phyloP scores from a whole-genome alignment of 2,329 filamentous ascomycete species.

The Trichoderma semiorbis region DNA sequence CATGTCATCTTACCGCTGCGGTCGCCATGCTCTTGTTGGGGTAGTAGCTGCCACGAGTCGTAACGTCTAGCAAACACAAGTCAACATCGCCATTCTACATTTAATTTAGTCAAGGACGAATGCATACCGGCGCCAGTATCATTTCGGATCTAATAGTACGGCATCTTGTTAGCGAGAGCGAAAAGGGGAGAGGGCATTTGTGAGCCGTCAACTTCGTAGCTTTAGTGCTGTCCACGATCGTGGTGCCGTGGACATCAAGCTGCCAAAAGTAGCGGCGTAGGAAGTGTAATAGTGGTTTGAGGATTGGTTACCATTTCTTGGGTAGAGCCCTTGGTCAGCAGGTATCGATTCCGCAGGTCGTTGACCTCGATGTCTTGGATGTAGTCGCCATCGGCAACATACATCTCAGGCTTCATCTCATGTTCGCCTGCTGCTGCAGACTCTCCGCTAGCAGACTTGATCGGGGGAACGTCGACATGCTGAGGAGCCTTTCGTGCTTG shows the following conservation, averaged over 20 bases:
- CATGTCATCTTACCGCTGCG: slow-evolving; percentile 63
- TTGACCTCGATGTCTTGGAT: slow-evolving; percentile 99
- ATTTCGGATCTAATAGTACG: slow-evolving; percentile 99
- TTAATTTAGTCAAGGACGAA: slow-evolving; percentile 32
- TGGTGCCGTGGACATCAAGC: slow-evolving; percentile 36
- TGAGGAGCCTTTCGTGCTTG: slow-evolving; percentile 86
- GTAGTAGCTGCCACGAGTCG: slow-evolving; percentile 92
- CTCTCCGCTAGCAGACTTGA: slow-evolving; percentile 52
- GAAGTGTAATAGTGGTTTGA: slow-evolving; percentile 35
- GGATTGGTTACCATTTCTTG: slow-evolving; percentile 98
- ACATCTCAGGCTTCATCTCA: slow-evolving; percentile 80
- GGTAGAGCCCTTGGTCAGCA: slow-evolving; percentile 92
- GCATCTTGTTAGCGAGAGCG: slow-evolving; percentile 91
- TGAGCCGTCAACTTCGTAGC: slow-evolving; percentile 69
- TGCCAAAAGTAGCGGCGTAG: slow-evolving; percentile 28
- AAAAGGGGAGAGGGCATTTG: slow-evolving; percentile 60
- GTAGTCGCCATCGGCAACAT: slow-evolving; percentile 93
- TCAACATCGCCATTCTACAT: slow-evolving; percentile 51
- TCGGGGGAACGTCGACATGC: slow-evolving; percentile 83
- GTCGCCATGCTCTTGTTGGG: slow-evolving; percentile 98
- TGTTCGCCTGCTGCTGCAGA: slow-evolving; percentile 40
- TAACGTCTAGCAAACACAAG: slow-evolving; percentile 75
- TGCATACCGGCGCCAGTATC: slow-evolving; percentile 99
- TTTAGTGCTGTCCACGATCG: slow-evolving; percentile 61
- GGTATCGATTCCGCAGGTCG: slow-evolving; percentile 92